A percentile compares a stretch with the other conserved stretches of the same genome.
Conservation (phyloP, 768 basidiomycete genomes). For the Lentinula raphanica region DNA sequence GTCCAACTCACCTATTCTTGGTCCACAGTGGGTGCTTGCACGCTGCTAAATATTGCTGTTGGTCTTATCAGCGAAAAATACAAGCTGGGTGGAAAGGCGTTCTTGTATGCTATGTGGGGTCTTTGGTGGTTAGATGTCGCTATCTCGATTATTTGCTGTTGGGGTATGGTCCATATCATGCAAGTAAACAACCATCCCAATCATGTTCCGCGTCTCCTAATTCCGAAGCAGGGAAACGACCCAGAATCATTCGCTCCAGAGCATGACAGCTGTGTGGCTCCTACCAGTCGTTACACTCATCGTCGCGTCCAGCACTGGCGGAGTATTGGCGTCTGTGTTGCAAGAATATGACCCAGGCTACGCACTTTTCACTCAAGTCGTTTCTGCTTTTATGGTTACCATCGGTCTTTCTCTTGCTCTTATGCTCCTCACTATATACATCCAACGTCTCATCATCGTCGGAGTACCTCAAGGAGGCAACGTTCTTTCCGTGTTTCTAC, state of each 20-base stretch:
- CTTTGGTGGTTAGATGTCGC: conserved; percentile 62
- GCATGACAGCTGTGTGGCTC: conserved; percentile 63
- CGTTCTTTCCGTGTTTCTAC: conserved; percentile 63
- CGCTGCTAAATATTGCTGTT: conserved; percentile 43
- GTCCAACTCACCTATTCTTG: conserved; percentile 23
- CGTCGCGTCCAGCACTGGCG: conserved; percentile 67
- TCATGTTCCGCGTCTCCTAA: background rate
- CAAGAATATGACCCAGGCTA: conserved; percentile 35
- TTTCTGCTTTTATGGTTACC: conserved; percentile 50
- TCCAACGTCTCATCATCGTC: conserved; percentile 52
- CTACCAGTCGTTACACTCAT: conserved; percentile 72
- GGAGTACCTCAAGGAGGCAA: conserved; percentile 44
- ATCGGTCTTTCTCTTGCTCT: conserved; percentile 55
- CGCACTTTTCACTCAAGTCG: conserved; percentile 50
- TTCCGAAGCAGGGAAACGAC: conserved; percentile 40
- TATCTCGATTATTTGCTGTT: conserved; percentile 50
- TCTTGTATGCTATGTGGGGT: conserved; percentile 50
- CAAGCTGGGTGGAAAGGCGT: conserved; percentile 40
- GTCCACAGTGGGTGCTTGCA: conserved; percentile 39
- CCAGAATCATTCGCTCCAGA: conserved; percentile 50
- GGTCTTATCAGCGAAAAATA: conserved; percentile 35
- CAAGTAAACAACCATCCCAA: conserved; percentile 26
- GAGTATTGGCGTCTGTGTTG: conserved; percentile 48
- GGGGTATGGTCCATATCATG: conserved; percentile 65
- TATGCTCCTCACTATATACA: conserved; percentile 64